Conservation (phyloP, 2,329 filamentous ascomycete genomes). For the Paraconiothyrium sp. region DNA sequence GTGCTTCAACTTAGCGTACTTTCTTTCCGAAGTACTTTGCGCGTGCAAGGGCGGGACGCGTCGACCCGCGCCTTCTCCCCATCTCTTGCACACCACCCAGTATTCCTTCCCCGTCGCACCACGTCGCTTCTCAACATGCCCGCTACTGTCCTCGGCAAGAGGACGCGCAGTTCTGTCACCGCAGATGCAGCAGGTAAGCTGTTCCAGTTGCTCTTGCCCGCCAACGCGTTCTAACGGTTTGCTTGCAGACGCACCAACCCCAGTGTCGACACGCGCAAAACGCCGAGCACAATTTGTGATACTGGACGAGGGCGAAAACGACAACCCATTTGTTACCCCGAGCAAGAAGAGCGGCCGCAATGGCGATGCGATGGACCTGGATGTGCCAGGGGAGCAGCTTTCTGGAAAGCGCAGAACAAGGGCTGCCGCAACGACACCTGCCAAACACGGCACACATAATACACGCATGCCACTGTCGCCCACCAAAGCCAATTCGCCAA, state of each 20-base stretch:
- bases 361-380: constrained; percentile 57
- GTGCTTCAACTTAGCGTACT: background rate
- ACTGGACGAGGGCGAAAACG: constrained; percentile 72
- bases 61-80: constrained; percentile 27
- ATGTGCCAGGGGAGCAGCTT: constrained; percentile 49
- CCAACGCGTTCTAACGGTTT: constrained; percentile 35
- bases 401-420: constrained; percentile 47
- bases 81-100: constrained; percentile 26
- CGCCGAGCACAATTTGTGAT: constrained; percentile 56
- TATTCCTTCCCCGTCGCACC: constrained; percentile 23
- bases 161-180: constrained; percentile 45
- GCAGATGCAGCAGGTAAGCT: constrained; percentile 39
- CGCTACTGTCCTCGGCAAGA: constrained; percentile 50
- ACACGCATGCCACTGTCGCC: constrained; percentile 56
- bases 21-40: constrained; percentile 24
- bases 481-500: constrained; percentile 57
- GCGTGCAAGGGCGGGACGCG: constrained; percentile 23
- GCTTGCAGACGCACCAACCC: constrained; percentile 34
- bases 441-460: constrained; percentile 59
- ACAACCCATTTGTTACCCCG: constrained; percentile 64
- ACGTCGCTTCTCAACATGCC: constrained; percentile 35
- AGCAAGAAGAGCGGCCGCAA: constrained; percentile 46
- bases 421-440: constrained; percentile 48
- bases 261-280: constrained; percentile 51
- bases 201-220: constrained; percentile 18